These are phyloP conservation scores for Zea mays DNA, from an alignment of 176 grass and related monocot genomes.

Conservation along the genomic window DNA sequence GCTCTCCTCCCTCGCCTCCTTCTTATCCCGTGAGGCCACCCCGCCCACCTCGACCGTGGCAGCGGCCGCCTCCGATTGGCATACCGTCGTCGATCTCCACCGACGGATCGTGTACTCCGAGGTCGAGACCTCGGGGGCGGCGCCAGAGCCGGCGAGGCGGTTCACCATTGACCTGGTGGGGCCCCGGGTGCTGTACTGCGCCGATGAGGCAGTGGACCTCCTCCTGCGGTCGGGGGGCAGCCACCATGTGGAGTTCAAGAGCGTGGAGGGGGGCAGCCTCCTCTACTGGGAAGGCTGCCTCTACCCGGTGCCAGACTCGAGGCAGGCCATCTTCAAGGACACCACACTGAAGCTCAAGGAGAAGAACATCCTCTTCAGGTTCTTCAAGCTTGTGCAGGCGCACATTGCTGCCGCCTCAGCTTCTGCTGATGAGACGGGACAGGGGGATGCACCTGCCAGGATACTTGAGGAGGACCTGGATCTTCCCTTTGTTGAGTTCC, in stretches of 20 bases:
- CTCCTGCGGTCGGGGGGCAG: conserved; percentile 65
- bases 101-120: conserved; percentile 51
- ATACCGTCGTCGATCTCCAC: conserved; percentile 46
- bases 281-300: conserved; percentile 77
- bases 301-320: conserved; percentile 79
- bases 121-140: conserved; percentile 49
- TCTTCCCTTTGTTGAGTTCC: conserved; percentile 73
- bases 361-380: conserved; percentile 69
- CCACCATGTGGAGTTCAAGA: conserved; percentile 95
- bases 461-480: conserved; percentile 72
- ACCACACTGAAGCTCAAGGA: conserved; percentile 52
- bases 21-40: conserved; percentile 35
- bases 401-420: conserved; percentile 45
- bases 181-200: conserved; percentile 81
- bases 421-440: neutral
- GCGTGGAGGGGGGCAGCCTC: conserved; percentile 63
- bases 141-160: conserved; percentile 57
- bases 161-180: conserved; percentile 70
- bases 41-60: neutral
- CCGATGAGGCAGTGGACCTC: conserved; percentile 76
- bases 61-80: conserved; percentile 15
- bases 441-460: conserved; percentile 37
- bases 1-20: conserved; percentile 46
- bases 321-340: conserved; percentile 78
- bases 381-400: conserved; percentile 68